Evolutionary conservation across 2,329 filamentous ascomycete genomes (phyloP), one percentile per base, ranked within the genome.

Genomic region (Fusarium sp.): DNA sequence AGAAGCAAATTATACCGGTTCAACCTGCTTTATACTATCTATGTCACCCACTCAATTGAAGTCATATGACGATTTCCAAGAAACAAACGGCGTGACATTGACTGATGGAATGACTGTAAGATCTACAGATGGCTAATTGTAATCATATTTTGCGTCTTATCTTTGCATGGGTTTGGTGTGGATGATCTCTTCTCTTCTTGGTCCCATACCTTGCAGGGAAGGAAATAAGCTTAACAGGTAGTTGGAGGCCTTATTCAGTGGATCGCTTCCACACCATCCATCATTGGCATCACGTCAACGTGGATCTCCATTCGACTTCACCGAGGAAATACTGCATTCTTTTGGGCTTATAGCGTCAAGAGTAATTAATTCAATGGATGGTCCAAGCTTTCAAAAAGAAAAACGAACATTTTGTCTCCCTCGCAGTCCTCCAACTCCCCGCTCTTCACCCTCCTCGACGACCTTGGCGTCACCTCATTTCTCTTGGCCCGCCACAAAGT

Each of bases 401-500:
- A n/a, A 38, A 38, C 0, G 3, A 11, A n/a, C 1, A 38, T n/a
- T 38, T n/a, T 5, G 1, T 34, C 32, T 34, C 16, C 3, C 1
- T 34, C 16, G 40, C 40, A 42, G 7, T 51, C 32, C 29, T 29
- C 15, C 18, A 52, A 54, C 60, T 57, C 46, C 51, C 67, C 40
- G 27, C 56, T 52, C 34, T 5, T 24, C 32, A n/a, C 34, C 34
- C 34, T 38, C 34, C 18, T 38, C 34, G 16, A 27, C 12, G 5
- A 40, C 20, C 53, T 56, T 49, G 53, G 29, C 30, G 10, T 27
- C 30, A 27, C 20, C 32, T 47, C 42, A 63, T 53, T 70, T 43
- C 6, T 22, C 67, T 68, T 68, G 63, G 59, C 63, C n/a, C 29
- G 52, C 30, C 51, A 55, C n/a, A 12, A 32, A 18, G 16, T 14